Evolutionary conservation across 2,329 filamentous ascomycete species (phyloP).

Genomic region (Microsporum audouinii): DNA sequence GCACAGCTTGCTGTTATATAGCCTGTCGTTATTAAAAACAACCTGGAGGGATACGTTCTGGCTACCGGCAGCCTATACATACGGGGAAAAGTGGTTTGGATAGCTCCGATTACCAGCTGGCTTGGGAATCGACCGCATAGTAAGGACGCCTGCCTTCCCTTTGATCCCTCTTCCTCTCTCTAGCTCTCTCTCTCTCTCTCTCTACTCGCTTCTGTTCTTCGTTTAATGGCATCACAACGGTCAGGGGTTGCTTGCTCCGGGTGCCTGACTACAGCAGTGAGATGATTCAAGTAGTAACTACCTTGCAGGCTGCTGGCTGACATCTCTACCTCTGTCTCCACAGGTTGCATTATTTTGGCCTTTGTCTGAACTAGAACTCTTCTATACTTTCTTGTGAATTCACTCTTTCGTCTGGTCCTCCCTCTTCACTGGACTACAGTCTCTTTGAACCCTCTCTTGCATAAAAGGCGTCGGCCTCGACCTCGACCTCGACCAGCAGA

Average conservation of each 20-base stretch:
- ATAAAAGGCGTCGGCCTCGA: background rate
- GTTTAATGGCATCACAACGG: background rate
- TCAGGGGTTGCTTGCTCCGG: background rate
- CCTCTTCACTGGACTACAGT: background rate
- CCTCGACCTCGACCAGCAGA: background rate
- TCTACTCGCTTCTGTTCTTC: background rate
- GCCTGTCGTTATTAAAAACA: background rate
- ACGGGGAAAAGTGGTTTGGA: background rate
- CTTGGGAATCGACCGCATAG: background rate
- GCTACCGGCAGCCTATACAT: background rate
- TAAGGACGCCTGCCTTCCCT: background rate
- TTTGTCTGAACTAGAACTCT: background rate
- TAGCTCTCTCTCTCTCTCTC: background rate
- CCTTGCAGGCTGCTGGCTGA: slow-evolving; percentile 1
- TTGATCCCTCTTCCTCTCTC: background rate
- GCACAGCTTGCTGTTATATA: background rate
- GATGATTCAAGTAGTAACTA: background rate
- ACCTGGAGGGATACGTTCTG: background rate
- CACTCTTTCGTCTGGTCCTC: background rate
- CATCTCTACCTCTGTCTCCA: background rate
- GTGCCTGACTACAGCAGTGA: background rate
- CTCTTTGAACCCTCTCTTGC: background rate
- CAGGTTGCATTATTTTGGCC: background rate
- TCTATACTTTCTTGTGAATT: background rate
- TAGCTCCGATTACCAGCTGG: background rate